phyloP scores from a whole-genome alignment of 2,329 filamentous ascomycete species.

The Trichoderma koningii region DNA sequence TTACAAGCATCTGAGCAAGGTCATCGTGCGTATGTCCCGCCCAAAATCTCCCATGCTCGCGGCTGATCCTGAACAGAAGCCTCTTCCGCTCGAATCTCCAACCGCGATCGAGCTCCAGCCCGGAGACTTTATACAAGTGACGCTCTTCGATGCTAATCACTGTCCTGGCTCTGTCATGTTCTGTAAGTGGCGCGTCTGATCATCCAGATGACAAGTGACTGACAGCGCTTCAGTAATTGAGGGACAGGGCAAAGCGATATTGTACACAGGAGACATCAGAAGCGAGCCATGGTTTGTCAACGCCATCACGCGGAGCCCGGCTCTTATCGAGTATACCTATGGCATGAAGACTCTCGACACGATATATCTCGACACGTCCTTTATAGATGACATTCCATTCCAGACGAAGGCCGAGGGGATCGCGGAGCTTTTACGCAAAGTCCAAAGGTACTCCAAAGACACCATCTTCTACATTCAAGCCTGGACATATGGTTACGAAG shows the following conservation, averaged over 20 bases:
- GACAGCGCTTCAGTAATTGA: conserved; percentile 63
- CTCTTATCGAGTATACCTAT: conserved; percentile 71
- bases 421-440: conserved; percentile 68
- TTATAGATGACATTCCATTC: conserved; percentile 52
- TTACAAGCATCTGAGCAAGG: conserved; percentile 72
- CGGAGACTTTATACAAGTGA: conserved; percentile 71
- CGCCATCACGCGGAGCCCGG: conserved; percentile 68
- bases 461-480: conserved; percentile 83
- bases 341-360: conserved; percentile 71
- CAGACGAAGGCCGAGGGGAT: conserved; percentile 74
- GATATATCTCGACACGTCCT: conserved; percentile 89
- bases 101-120: conserved; percentile 73
- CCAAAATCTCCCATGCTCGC: too few relatives aligned
- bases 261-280: conserved; percentile 89
- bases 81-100: conserved; percentile 79
- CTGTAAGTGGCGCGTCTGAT: conserved; percentile 45
- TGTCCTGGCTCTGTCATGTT: conserved; percentile 93
- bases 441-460: conserved; percentile 67
- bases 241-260: conserved; percentile 66
- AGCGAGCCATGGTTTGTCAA: conserved; percentile 87
- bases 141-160: conserved; percentile 88
- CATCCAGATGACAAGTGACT: not conserved
- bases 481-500: conserved; percentile 90
- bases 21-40: conserved; percentile 55
- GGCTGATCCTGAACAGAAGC: conserved; percentile 54